Conservation (phyloP, 202 grass and related monocot species). For the Setaria viridis region DNA sequence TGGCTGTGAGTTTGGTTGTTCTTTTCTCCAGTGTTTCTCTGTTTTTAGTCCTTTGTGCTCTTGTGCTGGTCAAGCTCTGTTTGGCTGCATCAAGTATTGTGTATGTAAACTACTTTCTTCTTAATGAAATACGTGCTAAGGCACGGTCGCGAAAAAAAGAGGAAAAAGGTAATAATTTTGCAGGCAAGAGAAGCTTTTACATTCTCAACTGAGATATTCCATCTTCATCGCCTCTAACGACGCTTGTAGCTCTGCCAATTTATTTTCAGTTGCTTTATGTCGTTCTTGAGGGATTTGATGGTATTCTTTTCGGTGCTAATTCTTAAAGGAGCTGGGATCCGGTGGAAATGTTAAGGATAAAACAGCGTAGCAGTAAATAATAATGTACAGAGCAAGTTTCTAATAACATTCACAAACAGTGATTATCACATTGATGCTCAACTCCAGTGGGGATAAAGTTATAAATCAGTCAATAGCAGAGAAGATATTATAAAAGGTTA, state of each 20-base stretch:
- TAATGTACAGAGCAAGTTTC: constrained; percentile 25
- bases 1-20: not conserved
- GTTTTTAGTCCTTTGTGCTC: too few relatives aligned
- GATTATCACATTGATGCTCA: not conserved
- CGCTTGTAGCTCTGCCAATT: constrained; percentile 87
- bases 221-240: constrained; percentile 81
- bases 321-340: constrained; percentile 80
- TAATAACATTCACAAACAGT: constrained; percentile 23
- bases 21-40: too few relatives aligned
- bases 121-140: too few relatives aligned
- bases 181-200: constrained; percentile 53
- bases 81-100: too few relatives aligned
- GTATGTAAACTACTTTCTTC: too few relatives aligned
- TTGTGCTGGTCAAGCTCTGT: too few relatives aligned
- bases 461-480: not conserved
- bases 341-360: constrained; percentile 78
- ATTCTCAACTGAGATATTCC: constrained; percentile 74
- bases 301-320: constrained; percentile 91
- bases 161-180: not conserved
- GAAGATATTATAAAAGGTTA: not conserved
- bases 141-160: not conserved
- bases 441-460: not conserved
- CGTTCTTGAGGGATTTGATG: constrained; percentile 84
- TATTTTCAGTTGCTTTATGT: constrained; percentile 94
- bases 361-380: constrained; percentile 44